Percentiles rank a stretch among this genome's conserved stretches.
Conservation (phyloP, 2,329 filamentous ascomycete genomes). For the Thelonectria discophora region DNA sequence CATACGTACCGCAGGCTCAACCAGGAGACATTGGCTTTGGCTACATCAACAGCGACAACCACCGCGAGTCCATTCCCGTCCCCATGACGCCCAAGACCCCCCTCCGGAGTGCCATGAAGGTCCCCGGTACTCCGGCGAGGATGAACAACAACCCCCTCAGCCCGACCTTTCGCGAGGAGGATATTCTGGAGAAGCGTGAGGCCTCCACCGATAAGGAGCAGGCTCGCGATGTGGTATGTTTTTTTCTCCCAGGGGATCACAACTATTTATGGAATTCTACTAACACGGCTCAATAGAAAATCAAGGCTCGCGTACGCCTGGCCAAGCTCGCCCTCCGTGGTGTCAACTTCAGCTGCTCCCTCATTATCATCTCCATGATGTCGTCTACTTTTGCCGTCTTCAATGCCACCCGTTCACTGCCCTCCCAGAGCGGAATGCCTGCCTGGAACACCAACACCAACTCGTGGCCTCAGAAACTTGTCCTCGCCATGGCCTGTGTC, state of each 20-base stretch:
- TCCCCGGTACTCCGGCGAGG: slow-evolving; percentile 81
- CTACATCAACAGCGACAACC: slow-evolving; percentile 83
- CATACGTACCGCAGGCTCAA: slow-evolving; percentile 68
- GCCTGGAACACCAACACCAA: slow-evolving; percentile 84
- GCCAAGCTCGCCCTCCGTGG: slow-evolving; percentile 95
- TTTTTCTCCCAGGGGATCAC: no score
- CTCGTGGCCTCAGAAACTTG: slow-evolving; percentile 88
- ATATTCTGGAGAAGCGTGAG: slow-evolving; percentile 86
- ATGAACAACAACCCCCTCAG: slow-evolving; percentile 78
- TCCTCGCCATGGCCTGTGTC: slow-evolving; percentile 80
- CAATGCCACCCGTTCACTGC: slow-evolving; percentile 81
- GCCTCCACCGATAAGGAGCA: slow-evolving; percentile 84
- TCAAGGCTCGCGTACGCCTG: slow-evolving; percentile 89
- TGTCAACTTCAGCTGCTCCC: slow-evolving; percentile 95
- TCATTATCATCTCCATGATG: slow-evolving; percentile 93
- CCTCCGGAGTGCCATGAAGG: slow-evolving; percentile 89
- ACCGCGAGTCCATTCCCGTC: slow-evolving; percentile 66
- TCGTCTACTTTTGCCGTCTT: slow-evolving; percentile 91
- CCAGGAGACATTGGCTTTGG: slow-evolving; percentile 92
- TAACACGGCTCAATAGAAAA: slow-evolving; percentile 69
- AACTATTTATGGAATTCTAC: slow-evolving; percentile 22
- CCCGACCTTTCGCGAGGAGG: slow-evolving; percentile 90
- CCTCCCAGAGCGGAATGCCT: slow-evolving; percentile 80
- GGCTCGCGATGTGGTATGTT: slow-evolving; percentile 83
- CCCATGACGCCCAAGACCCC: slow-evolving; percentile 78